Conservation (phyloP, 2,329 filamentous ascomycete genomes). For the Pseudomassariella vexata region DNA sequence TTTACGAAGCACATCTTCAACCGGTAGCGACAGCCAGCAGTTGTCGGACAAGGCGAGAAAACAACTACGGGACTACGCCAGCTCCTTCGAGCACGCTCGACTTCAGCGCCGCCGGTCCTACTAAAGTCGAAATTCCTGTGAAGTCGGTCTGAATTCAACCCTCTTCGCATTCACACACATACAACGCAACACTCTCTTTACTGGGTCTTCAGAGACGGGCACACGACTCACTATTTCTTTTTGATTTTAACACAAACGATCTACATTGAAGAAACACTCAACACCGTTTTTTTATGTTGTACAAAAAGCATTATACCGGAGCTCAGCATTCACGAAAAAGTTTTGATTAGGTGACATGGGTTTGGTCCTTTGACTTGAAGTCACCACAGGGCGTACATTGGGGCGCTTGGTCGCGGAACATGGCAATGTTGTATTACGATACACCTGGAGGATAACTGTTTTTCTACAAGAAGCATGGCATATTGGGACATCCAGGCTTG, state of each 20-base stretch:
- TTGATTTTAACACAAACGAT: not conserved
- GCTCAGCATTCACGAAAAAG: constrained; percentile 46
- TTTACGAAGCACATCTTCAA: constrained; percentile 57
- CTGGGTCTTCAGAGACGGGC: too few species aligned
- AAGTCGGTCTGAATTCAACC: too few species aligned
- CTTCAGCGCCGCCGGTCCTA: constrained; percentile 52
- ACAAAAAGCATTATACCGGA: constrained; percentile 44
- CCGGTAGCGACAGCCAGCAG: constrained; percentile 43
- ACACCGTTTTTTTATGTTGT: constrained; percentile 30
- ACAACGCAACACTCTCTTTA: too few species aligned
- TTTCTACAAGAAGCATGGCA: constrained; percentile 29
- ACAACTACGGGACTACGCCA: constrained; percentile 80
- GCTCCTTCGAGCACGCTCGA: constrained; percentile 80
- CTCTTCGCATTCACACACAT: too few species aligned
- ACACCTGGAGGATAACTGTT: constrained; percentile 13
- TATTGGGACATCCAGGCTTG: too few species aligned
- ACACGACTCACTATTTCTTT: constrained; percentile 1
- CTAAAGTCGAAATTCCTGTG: constrained; percentile 24
- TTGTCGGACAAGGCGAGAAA: constrained; percentile 72
- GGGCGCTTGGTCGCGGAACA: constrained; percentile 8
- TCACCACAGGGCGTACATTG: constrained; percentile 4
- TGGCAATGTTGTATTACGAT: constrained; percentile 6
- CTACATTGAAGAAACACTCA: constrained; percentile 24
- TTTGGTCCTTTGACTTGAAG: constrained; percentile 1
- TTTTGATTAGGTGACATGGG: constrained; percentile 12